Percentiles rank a stretch among this genome's conserved stretches.
Evolutionary conservation across 345 rosid genomes (phyloP).

Genomic region (Lepidium africanum): DNA sequence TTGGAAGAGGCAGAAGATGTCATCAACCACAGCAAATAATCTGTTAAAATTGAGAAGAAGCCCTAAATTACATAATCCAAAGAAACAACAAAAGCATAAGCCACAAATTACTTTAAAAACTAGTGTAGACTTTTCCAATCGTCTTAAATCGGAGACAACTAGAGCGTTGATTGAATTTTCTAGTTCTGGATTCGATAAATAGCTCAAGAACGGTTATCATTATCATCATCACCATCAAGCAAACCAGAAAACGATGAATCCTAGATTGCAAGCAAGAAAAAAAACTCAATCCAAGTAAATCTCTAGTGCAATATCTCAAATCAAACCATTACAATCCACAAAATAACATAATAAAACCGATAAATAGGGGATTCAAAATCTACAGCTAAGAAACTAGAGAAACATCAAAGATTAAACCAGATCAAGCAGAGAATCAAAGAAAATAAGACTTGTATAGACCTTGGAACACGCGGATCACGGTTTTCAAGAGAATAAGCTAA

Average conservation of each 20-base stretch:
- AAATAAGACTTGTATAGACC: conserved; percentile 28
- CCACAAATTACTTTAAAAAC: neutral
- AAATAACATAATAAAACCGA: neutral
- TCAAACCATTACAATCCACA: neutral
- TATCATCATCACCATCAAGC: conserved; percentile 10
- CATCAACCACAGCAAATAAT: conserved; percentile 66
- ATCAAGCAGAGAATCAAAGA: neutral
- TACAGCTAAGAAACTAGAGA: neutral
- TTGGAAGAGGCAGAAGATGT: conserved; percentile 53
- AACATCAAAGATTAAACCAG: conserved; percentile 1
- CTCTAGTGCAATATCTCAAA: neutral
- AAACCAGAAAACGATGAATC: neutral
- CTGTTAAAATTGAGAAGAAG: conserved; percentile 21
- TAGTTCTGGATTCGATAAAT: neutral
- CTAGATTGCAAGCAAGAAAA: neutral
- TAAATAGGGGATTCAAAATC: neutral
- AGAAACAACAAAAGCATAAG: neutral
- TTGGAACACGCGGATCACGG: conserved; percentile 74
- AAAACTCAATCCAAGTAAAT: conserved; percentile 10
- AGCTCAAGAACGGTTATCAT: neutral
- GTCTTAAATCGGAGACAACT: neutral
- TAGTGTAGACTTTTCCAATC: neutral
- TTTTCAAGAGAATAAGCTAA: conserved; percentile 60
- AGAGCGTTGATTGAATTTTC: no score
- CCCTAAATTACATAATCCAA: neutral